A percentile compares a stretch with the other conserved stretches of the same genome.
Conservation (phyloP, 768 basidiomycete species). For the Trametes cingulata region DNA sequence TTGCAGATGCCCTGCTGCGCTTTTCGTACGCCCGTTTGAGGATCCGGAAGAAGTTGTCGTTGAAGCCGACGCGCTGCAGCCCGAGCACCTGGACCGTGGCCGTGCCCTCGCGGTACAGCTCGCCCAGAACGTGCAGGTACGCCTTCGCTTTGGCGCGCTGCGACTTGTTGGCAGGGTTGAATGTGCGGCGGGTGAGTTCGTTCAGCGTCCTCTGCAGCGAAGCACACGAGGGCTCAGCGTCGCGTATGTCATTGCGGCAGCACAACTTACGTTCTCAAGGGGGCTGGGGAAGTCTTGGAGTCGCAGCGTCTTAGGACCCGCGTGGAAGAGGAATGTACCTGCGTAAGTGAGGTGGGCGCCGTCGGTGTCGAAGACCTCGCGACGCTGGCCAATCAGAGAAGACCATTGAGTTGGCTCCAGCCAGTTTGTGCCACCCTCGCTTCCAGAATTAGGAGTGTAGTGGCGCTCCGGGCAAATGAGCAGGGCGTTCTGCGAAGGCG, state of each 20-base stretch:
- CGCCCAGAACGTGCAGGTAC: conserved; percentile 1
- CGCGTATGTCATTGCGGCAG: neutral
- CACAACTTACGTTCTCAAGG: neutral
- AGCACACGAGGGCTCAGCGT: no score
- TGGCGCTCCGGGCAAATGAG: neutral
- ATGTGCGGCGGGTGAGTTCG: conserved; percentile 3
- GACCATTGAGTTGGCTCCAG: neutral
- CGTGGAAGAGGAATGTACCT: conserved; percentile 18
- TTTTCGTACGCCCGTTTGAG: conserved; percentile 5
- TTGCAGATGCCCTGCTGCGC: neutral
- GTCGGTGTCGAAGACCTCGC: conserved; percentile 14
- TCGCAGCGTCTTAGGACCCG: neutral
- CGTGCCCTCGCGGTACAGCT: conserved; percentile 3
- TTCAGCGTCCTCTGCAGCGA: neutral
- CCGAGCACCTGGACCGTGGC: conserved; percentile 6
- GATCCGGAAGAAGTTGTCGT: conserved; percentile 6
- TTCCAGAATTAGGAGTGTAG: neutral
- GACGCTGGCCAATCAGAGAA: conserved; percentile 7
- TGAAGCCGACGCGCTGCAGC: conserved; percentile 19
- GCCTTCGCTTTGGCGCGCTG: conserved; percentile 6
- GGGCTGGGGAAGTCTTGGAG: neutral
- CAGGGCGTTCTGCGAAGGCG: conserved; percentile 9
- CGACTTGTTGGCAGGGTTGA: neutral
- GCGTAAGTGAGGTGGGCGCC: conserved; percentile 7
- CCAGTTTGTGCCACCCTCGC: neutral